Percentiles rank a stretch among this genome's conserved stretches.
phyloP scores from a whole-genome alignment of 805 yeast genomes.

The Starmerella floricola region DNA sequence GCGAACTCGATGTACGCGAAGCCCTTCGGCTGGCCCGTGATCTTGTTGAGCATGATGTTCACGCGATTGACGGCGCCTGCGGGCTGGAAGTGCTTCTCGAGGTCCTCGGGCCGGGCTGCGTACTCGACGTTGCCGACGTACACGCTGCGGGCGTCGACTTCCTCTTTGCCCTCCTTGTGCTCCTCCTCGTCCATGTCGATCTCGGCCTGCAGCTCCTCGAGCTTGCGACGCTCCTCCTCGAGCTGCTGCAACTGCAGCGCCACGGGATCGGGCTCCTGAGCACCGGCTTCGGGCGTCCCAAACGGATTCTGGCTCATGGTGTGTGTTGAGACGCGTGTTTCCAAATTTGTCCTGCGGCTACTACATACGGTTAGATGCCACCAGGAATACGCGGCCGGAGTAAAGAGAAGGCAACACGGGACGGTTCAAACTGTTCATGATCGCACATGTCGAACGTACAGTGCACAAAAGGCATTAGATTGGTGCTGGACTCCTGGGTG shows the following conservation, averaged over 20 bases:
- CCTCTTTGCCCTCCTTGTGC: constrained; percentile 41
- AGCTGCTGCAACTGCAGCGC: constrained; percentile 29
- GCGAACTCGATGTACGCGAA: constrained; percentile 77
- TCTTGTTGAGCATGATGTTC: constrained; percentile 59
- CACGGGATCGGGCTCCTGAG: constrained; percentile 5
- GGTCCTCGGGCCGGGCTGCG: constrained; percentile 63
- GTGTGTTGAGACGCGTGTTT: too few relatives aligned
- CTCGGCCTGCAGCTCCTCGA: constrained; percentile 47
- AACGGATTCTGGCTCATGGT: too few relatives aligned
- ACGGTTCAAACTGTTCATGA: too few relatives aligned
- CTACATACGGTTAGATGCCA: too few relatives aligned
- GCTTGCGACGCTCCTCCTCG: constrained; percentile 50
- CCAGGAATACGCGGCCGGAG: too few relatives aligned
- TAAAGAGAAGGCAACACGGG: too few relatives aligned
- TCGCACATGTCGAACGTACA: too few relatives aligned
- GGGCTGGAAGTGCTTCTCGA: constrained; percentile 57
- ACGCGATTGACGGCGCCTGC: constrained; percentile 70
- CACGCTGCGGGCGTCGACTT: constrained; percentile 62
- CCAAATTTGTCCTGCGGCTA: too few relatives aligned
- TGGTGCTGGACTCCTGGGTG: too few relatives aligned
- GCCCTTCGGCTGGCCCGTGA: constrained; percentile 67
- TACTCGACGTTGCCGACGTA: constrained; percentile 82
- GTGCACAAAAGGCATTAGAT: too few relatives aligned
- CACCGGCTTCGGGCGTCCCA: too few relatives aligned
- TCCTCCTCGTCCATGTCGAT: constrained; percentile 34